These are phyloP conservation scores for Terfezia claveryi DNA, from an alignment of 495 filamentous ascomycete genomes.

Conservation along the genomic window DNA sequence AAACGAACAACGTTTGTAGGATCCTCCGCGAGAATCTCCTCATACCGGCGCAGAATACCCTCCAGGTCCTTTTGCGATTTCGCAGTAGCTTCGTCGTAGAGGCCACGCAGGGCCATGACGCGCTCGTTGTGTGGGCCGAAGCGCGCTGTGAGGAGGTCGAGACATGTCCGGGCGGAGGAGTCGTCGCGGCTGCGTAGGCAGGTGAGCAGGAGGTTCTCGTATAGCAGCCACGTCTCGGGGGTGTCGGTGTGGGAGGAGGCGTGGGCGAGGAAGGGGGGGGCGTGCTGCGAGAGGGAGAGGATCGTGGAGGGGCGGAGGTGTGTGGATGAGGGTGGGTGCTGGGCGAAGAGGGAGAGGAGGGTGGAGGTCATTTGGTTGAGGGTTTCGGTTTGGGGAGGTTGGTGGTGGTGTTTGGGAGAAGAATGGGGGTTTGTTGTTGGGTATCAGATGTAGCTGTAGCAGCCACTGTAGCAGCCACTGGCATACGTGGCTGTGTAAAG, in stretches of 20 bases:
- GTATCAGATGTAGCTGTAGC: too few species aligned
- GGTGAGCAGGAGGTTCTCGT: constrained; percentile 67
- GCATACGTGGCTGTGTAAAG: neutral
- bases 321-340: constrained; percentile 10
- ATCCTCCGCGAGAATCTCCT: constrained; percentile 47
- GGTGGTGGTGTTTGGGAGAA: neutral
- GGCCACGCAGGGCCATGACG: constrained; percentile 55
- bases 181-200: constrained; percentile 77
- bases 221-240: constrained; percentile 53
- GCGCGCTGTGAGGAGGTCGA: constrained; percentile 48
- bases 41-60: constrained; percentile 49
- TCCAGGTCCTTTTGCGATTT: constrained; percentile 38
- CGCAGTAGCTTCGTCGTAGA: constrained; percentile 72
- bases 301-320: constrained; percentile 23
- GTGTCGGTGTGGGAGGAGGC: constrained; percentile 33
- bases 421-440: too few species aligned
- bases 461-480: neutral
- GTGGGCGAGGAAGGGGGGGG: constrained; percentile 43
- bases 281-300: constrained; percentile 54
- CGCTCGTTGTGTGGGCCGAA: constrained; percentile 69
- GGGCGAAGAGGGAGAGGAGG: constrained; percentile 15
- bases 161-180: constrained; percentile 45
- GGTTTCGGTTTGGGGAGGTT: too few species aligned
- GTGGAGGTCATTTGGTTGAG: neutral
- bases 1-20: constrained; percentile 56